A percentile compares a stretch with the other conserved stretches of the same genome.
Conservation (phyloP, 78 protist species). For the Dictyostelium discoideum region dicty_2.7 NC_007088.5:1521001-1521500, state of each 20-base stretch:
- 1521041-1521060: neutral
- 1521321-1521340: neutral
- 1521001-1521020: conserved; percentile 54
- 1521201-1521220: conserved; percentile 63
- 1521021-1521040: conserved; percentile 22
- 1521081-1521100: conserved; percentile 28
- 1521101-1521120: conserved; percentile 59
- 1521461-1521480: neutral
- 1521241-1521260: neutral
- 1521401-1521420: neutral
- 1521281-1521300: neutral
- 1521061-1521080: conserved; percentile 27
- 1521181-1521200: conserved; percentile 45
- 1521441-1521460: conserved; percentile 8
- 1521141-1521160: conserved; percentile 27
- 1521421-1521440: neutral
- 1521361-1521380: too few relatives aligned
- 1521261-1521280: neutral
- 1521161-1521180: neutral
- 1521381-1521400: neutral
- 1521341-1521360: neutral
- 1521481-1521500: conserved; percentile 4
- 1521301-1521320: too few relatives aligned
- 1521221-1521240: neutral
- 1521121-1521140: conserved; percentile 60